A percentile compares a stretch with the other conserved stretches of the same genome.
These are phyloP conservation scores for Colletotrichum godetiae DNA, from an alignment of 2,329 filamentous ascomycete species.

Conservation along the genomic window DNA sequence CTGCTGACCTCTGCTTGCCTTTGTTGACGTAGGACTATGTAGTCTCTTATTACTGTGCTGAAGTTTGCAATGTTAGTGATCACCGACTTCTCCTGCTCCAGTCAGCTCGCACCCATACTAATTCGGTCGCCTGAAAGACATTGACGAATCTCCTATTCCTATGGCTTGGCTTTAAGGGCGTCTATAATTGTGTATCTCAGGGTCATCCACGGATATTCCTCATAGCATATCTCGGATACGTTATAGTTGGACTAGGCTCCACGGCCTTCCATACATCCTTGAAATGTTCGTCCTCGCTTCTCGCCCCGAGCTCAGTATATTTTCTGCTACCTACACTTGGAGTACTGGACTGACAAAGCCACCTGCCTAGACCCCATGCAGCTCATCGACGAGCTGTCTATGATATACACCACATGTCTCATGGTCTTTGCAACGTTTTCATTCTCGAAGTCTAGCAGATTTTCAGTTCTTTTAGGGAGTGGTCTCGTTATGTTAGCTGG, in stretches of 20 bases:
- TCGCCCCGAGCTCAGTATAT: neutral
- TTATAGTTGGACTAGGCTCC: conserved; percentile 65
- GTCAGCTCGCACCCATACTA: neutral
- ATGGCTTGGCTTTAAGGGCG: conserved; percentile 79
- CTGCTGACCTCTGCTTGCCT: conserved; percentile 28
- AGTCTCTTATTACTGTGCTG: conserved; percentile 79
- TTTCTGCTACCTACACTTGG: neutral
- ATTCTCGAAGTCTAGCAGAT: conserved; percentile 66
- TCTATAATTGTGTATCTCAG: conserved; percentile 77
- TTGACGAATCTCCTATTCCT: conserved; percentile 87
- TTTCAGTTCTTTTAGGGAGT: conserved; percentile 66
- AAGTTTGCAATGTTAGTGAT: conserved; percentile 72
- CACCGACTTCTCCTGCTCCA: neutral
- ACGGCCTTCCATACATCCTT: conserved; percentile 68
- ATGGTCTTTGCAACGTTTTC: conserved; percentile 77
- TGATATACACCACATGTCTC: conserved; percentile 70
- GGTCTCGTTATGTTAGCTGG: conserved; percentile 66
- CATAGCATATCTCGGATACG: conserved; percentile 67
- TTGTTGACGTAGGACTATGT: conserved; percentile 64
- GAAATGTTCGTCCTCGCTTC: conserved; percentile 57
- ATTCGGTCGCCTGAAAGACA: conserved; percentile 60
- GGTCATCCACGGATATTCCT: conserved; percentile 82
- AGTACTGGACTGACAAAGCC: neutral
- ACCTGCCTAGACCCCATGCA: conserved; percentile 65
- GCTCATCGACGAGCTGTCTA: conserved; percentile 69